These are phyloP conservation scores for Eucalyptus shirleyi DNA, from an alignment of 345 rosid genomes.

Conservation along the genomic window DNA sequence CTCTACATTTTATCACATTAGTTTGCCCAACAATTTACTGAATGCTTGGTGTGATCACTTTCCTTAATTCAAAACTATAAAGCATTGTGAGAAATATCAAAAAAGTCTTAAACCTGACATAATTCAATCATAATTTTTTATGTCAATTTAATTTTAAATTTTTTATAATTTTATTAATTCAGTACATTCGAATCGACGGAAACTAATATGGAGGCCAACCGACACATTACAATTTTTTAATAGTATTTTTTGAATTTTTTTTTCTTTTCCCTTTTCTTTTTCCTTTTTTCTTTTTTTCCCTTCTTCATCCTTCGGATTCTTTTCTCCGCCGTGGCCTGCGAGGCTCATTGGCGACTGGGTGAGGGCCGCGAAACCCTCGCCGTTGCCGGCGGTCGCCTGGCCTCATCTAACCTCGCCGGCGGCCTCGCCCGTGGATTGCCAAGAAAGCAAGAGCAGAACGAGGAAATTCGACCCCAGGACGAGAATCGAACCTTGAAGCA, in stretches of 20 bases:
- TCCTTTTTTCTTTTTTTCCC: accelerated
- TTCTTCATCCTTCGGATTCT: too few species aligned
- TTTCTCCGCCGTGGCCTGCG: accelerated
- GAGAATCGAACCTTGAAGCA: too few species aligned
- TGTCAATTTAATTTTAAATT: accelerated
- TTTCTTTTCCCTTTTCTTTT: too few species aligned
- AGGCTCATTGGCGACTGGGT: accelerated
- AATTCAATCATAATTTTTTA: accelerated
- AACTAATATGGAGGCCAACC: accelerated
- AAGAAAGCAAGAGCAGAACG: too few species aligned
- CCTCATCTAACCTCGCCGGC: accelerated
- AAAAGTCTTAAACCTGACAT: accelerated
- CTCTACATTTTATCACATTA: too few species aligned
- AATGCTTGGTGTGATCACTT: too few species aligned
- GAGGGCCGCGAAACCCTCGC: accelerated
- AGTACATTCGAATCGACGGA: accelerated
- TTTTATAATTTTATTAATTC: accelerated
- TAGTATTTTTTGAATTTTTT: too few species aligned
- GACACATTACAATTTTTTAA: too few species aligned
- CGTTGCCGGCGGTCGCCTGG: accelerated
- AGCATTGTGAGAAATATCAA: accelerated
- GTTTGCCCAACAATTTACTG: accelerated
- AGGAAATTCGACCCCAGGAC: too few species aligned
- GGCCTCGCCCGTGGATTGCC: too few species aligned
- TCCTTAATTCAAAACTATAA: background rate